These are phyloP conservation scores for Candida buenavistaensis DNA, from an alignment of 1,139 yeast genomes.

Conservation along the genomic window DNA sequence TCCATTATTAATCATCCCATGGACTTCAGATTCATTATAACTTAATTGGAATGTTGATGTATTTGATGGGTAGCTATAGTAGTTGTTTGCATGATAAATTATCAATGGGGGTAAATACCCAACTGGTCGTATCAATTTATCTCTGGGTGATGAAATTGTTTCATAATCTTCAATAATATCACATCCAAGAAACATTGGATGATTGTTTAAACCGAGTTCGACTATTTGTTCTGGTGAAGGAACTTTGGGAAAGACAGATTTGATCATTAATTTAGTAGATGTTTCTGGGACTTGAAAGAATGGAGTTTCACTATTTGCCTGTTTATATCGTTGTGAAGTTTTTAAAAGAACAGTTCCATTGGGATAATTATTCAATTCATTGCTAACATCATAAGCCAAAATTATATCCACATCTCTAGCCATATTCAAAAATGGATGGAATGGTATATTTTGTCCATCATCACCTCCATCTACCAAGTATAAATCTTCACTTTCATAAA, in stretches of 20 bases:
- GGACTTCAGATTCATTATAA: slow-evolving; percentile 43
- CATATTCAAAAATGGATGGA: slow-evolving; percentile 34
- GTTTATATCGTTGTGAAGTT: slow-evolving; percentile 25
- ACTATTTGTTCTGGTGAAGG: slow-evolving; percentile 36
- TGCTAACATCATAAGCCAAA: slow-evolving; percentile 39
- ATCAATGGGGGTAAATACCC: slow-evolving; percentile 51
- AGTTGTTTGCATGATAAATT: slow-evolving; percentile 50
- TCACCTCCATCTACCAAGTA: slow-evolving; percentile 47
- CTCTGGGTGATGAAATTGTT: slow-evolving; percentile 6
- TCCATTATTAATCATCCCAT: slow-evolving; percentile 52
- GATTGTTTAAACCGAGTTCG: slow-evolving; percentile 24
- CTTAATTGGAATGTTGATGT: slow-evolving; percentile 61
- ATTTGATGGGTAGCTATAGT: slow-evolving; percentile 46
- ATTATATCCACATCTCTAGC: slow-evolving; percentile 34
- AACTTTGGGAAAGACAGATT: slow-evolving; percentile 36
- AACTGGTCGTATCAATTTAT: not conserved
- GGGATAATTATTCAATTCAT: slow-evolving; percentile 39
- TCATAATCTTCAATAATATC: slow-evolving; percentile 35
- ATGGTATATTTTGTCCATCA: slow-evolving; percentile 46
- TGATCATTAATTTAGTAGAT: slow-evolving; percentile 1
- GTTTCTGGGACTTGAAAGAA: slow-evolving; percentile 14
- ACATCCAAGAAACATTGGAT: slow-evolving; percentile 61
- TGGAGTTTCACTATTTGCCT: slow-evolving; percentile 18
- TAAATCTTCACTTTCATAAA: slow-evolving; percentile 21
- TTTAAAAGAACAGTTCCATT: slow-evolving; percentile 33